These are phyloP conservation scores for Skeletonema grethae DNA, from an alignment of 108 stramenopile species.

Conservation along the genomic window DNA sequence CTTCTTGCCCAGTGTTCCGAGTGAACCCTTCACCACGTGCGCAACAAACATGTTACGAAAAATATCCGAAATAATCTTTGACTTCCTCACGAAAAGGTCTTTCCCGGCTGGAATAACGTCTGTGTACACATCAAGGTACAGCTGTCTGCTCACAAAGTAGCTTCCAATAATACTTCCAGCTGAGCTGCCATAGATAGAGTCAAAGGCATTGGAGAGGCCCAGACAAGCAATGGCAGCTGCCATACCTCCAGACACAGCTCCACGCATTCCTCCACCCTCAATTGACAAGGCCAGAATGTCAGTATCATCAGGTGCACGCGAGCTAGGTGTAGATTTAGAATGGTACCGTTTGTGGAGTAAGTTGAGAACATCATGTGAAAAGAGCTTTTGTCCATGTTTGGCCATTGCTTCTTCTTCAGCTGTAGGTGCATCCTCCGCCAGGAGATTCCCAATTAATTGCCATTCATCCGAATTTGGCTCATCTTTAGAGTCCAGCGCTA, in stretches of 20 bases:
- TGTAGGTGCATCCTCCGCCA: constrained; percentile 17
- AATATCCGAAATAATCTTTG: constrained; percentile 41
- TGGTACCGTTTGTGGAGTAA: constrained; percentile 59
- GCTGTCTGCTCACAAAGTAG: constrained; percentile 78
- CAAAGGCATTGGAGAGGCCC: constrained; percentile 74
- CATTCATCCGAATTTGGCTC: constrained; percentile 21
- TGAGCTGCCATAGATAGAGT: constrained; percentile 73
- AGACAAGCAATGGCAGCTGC: constrained; percentile 78
- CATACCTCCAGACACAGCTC: constrained; percentile 80
- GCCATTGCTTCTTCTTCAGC: not conserved
- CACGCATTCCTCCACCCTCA: constrained; percentile 86
- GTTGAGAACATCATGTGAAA: constrained; percentile 67
- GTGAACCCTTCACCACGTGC: constrained; percentile 5
- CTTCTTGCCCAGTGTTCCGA: constrained; percentile 22
- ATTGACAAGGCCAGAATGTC: constrained; percentile 78
- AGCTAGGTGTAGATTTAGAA: constrained; percentile 55
- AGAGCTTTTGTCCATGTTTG: constrained; percentile 1
- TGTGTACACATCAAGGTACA: constrained; percentile 82
- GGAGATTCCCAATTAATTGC: constrained; percentile 17
- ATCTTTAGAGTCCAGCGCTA: not conserved
- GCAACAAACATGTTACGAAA: constrained; percentile 44
- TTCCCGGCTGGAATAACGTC: constrained; percentile 70
- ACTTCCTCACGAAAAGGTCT: constrained; percentile 67
- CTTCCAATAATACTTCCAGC: constrained; percentile 80
- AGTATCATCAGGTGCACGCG: constrained; percentile 57